Percentiles rank a stretch among this genome's conserved stretches.
Evolutionary conservation across 331 rosid species (phyloP).

Genomic region (Stylosanthes scabra): DNA sequence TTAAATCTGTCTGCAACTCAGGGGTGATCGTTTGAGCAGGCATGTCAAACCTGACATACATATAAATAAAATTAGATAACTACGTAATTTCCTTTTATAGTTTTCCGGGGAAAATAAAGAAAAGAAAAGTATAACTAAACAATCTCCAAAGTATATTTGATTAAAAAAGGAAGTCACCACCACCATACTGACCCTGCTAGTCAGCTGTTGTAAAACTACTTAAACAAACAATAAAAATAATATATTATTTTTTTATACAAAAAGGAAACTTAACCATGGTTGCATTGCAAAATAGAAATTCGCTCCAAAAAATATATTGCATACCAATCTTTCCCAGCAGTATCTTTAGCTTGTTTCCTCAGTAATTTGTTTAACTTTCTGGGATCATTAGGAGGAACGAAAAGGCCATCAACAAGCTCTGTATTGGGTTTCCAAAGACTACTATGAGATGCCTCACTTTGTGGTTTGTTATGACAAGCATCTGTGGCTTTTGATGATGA

Average conservation of each 20-base stretch:
- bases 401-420: constrained; percentile 83
- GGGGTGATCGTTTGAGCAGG: constrained; percentile 85
- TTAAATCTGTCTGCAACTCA: constrained; percentile 70
- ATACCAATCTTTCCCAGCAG: constrained; percentile 77
- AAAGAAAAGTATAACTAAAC: not conserved
- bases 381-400: constrained; percentile 75
- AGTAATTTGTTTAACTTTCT: constrained; percentile 65
- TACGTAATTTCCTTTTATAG: not conserved
- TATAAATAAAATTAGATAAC: constrained; percentile 15
- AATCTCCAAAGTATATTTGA: not conserved
- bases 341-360: constrained; percentile 72
- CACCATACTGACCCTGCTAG: not conserved
- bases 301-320: not conserved
- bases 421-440: constrained; percentile 53
- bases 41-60: constrained; percentile 77
- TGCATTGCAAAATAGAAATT: constrained; percentile 7
- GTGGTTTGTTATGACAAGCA: constrained; percentile 31
- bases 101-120: not conserved
- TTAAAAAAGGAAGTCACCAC: not conserved
- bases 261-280: not conserved
- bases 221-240: not conserved
- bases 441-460: constrained; percentile 42
- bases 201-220: not conserved
- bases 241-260: not conserved
- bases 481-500: constrained; percentile 41